phyloP scores from a whole-genome alignment of 441 rosid species.

The Isatis lusitanica region DNA sequence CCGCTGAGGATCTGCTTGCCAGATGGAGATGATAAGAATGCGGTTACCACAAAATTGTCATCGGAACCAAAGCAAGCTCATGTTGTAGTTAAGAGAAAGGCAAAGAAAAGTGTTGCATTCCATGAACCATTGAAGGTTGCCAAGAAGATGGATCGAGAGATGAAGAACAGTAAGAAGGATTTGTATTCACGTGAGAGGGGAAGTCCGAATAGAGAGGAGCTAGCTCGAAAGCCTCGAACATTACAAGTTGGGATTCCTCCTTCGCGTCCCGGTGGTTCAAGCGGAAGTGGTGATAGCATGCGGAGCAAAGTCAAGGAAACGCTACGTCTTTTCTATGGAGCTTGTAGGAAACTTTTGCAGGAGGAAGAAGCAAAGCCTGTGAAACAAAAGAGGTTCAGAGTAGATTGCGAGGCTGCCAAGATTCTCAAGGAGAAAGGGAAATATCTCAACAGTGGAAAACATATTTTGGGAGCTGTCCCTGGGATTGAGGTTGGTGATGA shows the following conservation, averaged over 20 bases:
- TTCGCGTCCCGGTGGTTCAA: conserved; percentile 32
- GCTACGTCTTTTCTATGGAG: conserved; percentile 65
- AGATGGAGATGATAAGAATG: background rate
- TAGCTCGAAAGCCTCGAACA: conserved; percentile 22
- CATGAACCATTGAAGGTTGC: conserved; percentile 30
- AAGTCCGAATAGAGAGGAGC: conserved; percentile 27
- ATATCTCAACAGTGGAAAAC: conserved; percentile 43
- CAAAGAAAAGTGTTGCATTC: conserved; percentile 30
- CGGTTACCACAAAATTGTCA: background rate
- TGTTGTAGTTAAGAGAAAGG: conserved; percentile 31
- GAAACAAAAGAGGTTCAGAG: conserved; percentile 39
- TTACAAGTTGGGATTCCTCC: conserved; percentile 54
- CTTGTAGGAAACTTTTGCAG: conserved; percentile 66
- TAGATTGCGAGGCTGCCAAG: conserved; percentile 58
- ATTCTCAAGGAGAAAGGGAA: conserved; percentile 57
- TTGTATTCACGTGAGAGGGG: background rate
- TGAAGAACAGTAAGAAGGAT: conserved; percentile 9
- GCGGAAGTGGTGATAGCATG: conserved; percentile 13
- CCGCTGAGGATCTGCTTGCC: conserved; percentile 24
- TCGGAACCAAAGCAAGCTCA: conserved; percentile 11
- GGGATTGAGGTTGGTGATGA: conserved; percentile 93
- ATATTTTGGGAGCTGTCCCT: conserved; percentile 70
- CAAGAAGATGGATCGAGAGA: conserved; percentile 18
- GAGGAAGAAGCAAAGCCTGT: conserved; percentile 61
- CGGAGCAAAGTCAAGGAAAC: conserved; percentile 74